These are phyloP conservation scores for Zalaria sp. DNA, from an alignment of 2,329 filamentous ascomycete species.

Conservation along the genomic window DNA sequence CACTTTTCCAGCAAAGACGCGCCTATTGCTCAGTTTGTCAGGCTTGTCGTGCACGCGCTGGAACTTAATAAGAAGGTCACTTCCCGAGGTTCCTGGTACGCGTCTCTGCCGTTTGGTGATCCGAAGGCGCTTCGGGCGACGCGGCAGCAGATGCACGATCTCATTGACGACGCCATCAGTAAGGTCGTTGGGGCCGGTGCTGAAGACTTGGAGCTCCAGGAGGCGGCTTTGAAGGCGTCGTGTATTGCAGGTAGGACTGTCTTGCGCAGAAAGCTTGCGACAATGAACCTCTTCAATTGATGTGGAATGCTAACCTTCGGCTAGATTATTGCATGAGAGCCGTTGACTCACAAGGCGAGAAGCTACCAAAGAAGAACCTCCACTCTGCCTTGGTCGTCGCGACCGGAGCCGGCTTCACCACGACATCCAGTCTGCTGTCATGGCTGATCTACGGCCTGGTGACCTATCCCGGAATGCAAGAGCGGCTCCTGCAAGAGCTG, in stretches of 20 bases:
- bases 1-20: constrained; percentile 31
- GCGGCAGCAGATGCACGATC: constrained; percentile 17
- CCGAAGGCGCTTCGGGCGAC: constrained; percentile 28
- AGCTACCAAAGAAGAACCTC: constrained; percentile 32
- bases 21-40: constrained; percentile 37
- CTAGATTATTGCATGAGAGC: constrained; percentile 40
- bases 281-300: no score
- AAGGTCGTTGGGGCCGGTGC: constrained; percentile 20
- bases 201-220: constrained; percentile 21
- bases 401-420: constrained; percentile 46
- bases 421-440: constrained; percentile 42
- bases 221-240: constrained; percentile 21
- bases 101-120: constrained; percentile 43
- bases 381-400: constrained; percentile 34
- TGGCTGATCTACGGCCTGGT: constrained; percentile 44
- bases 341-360: constrained; percentile 39
- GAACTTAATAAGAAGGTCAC: constrained; percentile 46
- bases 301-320: no score
- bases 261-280: no score
- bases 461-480: constrained; percentile 41
- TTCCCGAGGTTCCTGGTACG: constrained; percentile 42
- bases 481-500: constrained; percentile 43
- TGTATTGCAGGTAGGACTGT: constrained; percentile 11
- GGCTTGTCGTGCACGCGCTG: constrained; percentile 35
- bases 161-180: constrained; percentile 25